These are phyloP conservation scores for Fusarium secorum DNA, from an alignment of 2,329 filamentous ascomycete species.

Conservation along the genomic window DNA sequence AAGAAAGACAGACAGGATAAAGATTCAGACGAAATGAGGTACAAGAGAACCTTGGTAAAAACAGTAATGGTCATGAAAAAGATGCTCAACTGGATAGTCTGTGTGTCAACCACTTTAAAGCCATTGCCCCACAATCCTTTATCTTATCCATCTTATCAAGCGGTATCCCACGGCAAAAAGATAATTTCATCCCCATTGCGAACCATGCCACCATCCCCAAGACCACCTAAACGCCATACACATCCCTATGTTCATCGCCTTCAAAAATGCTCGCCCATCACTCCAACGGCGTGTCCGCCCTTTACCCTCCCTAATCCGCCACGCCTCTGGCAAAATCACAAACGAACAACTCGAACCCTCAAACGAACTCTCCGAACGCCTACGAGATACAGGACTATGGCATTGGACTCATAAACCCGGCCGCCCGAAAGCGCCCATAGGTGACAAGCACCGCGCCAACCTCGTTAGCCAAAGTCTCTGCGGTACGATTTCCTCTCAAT, in stretches of 20 bases:
- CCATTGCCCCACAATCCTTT: neutral
- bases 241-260: slow-evolving; percentile 29
- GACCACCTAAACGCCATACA: no score
- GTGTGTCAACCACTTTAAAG: neutral
- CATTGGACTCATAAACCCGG: neutral
- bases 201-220: neutral
- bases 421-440: slow-evolving; percentile 16
- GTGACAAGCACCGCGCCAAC: slow-evolving; percentile 57
- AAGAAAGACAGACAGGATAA: neutral
- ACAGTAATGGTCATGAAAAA: neutral
- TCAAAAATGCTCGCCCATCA: slow-evolving; percentile 20
- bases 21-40: fast-evolving
- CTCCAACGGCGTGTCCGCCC: slow-evolving; percentile 11
- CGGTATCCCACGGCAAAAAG: slow-evolving; percentile 34
- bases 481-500: slow-evolving; percentile 41
- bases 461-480: slow-evolving; percentile 61
- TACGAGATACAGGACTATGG: slow-evolving; percentile 44
- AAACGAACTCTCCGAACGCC: slow-evolving; percentile 30
- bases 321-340: neutral
- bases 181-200: slow-evolving; percentile 23
- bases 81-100: neutral
- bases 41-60: fast-evolving
- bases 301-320: neutral
- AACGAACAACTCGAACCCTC: slow-evolving; percentile 2
- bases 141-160: slow-evolving; percentile 32